Evolutionary conservation across 2,329 filamentous ascomycete genomes (phyloP), one percentile per base, ranked within the genome.

Genomic region (Diaporthe australafricana): DNA sequence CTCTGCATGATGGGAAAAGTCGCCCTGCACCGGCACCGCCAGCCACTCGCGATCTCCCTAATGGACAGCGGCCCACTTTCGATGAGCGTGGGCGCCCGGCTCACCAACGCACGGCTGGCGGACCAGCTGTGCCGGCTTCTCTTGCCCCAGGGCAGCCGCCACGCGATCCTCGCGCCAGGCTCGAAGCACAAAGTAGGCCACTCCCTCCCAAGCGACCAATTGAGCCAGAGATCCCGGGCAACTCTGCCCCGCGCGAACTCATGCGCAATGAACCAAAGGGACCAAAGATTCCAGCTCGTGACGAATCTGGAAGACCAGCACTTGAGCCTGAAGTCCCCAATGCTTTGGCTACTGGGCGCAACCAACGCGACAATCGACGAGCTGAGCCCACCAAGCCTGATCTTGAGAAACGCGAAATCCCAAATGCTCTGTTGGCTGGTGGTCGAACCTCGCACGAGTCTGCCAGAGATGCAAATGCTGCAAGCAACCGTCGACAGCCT

Each of bases 391-490:
- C 40, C 12, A 53, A 40, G 9, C 20, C 5, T 25, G 45, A 14
- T 0, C 8, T n/a, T 3, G 30, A 45, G 22, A 32, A 14, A 32
- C 48, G 48, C 17, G 30, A 22, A 16, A 38, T 55, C 22, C 48
- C 63, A 8, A 30, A n/a, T 40, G 22, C 42, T 3, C n/a, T 60
- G 30, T 27, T 22, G n/a, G n/a, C 40, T 17, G 66, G 42, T 32
- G 22, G 30, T 30, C 67, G 55, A 30, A 9, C 42, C 30, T 38
- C 45, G n/a, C 67, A 57, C 1, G 53, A 69, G 30, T 50, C 67
- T 30, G 30, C 1, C 14, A 50, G 56, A 30, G 67, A 38, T 22
- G 5, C n/a, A 1, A 60, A 32, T 17, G 11, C 45, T n/a, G 8
- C 40, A 22, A 52, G n/a, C 7, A 52, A 27, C 7, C 66, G 66